Percentiles rank a stretch among this genome's conserved stretches.
These are phyloP conservation scores for Urtica urens DNA, from an alignment of 306 rosid genomes.

Conservation along the genomic window DNA sequence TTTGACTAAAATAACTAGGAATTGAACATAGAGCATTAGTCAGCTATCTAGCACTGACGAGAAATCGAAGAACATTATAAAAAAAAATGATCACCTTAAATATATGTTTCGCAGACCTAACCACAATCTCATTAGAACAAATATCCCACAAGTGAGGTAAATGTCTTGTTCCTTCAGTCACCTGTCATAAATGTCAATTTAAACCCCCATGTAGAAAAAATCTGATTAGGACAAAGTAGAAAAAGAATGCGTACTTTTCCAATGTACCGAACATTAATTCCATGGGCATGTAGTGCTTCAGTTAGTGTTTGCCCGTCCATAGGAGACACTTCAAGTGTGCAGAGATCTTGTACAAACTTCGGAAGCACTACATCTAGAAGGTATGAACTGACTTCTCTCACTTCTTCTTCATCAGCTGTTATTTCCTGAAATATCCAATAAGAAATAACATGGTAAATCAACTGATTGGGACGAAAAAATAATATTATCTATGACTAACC, in stretches of 20 bases:
- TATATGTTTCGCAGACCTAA: constrained; percentile 89
- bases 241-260: constrained; percentile 57
- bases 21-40: too few relatives aligned
- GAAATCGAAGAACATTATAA: constrained; percentile 4
- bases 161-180: constrained; percentile 88
- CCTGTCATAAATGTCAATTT: constrained; percentile 38
- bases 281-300: constrained; percentile 98
- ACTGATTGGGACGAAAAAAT: neutral
- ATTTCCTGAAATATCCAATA: constrained; percentile 47
- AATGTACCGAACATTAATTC: constrained; percentile 88
- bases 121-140: constrained; percentile 83
- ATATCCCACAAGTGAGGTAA: constrained; percentile 94
- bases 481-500: constrained; percentile 26
- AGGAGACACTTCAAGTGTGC: constrained; percentile 96
- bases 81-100: constrained; percentile 54
- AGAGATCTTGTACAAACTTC: constrained; percentile 89
- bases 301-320: constrained; percentile 98
- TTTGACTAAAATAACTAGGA: too few relatives aligned
- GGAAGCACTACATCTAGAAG: constrained; percentile 81
- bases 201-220: constrained; percentile 4
- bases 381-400: constrained; percentile 67
- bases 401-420: constrained; percentile 73
- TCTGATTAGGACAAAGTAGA: neutral
- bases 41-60: too few relatives aligned
- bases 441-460: constrained; percentile 9